Conservation (phyloP, 2,329 filamentous ascomycete species). For the Penicillium paneum region DNA sequence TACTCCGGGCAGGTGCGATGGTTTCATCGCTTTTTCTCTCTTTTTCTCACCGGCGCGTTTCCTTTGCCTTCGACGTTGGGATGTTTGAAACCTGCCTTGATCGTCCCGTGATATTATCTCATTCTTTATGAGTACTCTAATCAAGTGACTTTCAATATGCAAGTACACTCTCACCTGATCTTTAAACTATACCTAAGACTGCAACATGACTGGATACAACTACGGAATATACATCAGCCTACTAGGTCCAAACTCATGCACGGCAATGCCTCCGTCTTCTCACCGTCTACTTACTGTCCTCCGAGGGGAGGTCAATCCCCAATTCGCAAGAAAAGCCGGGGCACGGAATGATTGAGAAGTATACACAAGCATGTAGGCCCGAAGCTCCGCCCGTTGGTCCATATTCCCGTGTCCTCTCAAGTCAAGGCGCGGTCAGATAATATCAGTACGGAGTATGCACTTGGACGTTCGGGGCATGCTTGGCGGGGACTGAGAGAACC, state of each 20-base stretch:
- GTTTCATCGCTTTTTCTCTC: neutral
- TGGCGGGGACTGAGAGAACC: neutral
- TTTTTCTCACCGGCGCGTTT: neutral
- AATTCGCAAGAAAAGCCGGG: conserved; percentile 1
- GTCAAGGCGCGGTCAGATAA: neutral
- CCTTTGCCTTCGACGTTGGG: neutral
- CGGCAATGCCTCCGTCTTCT: conserved; percentile 4
- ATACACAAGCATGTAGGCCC: neutral
- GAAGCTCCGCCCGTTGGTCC: neutral
- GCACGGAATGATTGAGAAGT: neutral
- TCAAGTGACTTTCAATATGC: conserved; percentile 3
- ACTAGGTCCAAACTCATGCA: conserved; percentile 8
- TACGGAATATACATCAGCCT: neutral
- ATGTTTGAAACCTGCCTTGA: neutral
- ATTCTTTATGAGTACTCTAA: neutral
- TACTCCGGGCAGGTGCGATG: conserved; percentile 2
- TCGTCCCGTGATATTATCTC: neutral
- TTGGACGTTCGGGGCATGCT: conserved; percentile 1
- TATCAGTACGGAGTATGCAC: conserved; percentile 3
- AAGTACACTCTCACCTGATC: neutral
- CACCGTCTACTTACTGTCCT: neutral
- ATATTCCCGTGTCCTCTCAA: neutral
- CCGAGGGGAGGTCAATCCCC: neutral
- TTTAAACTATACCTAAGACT: neutral
- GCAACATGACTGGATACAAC: neutral